phyloP scores from a whole-genome alignment of 208 protist genomes.

The Novymonas esmeraldas region DNA sequence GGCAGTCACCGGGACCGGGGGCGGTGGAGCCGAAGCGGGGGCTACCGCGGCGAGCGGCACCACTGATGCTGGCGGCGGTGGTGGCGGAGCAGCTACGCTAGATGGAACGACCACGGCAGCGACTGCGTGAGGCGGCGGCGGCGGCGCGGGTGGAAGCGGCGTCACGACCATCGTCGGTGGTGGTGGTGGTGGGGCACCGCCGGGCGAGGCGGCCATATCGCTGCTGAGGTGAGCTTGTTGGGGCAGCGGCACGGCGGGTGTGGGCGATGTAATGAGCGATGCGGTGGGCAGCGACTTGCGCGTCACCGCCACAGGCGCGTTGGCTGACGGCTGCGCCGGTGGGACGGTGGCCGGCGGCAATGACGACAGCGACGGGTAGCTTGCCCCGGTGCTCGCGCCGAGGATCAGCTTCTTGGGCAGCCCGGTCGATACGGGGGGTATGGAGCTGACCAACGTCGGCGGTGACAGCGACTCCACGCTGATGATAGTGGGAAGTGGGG shows the following conservation, averaged over 20 bases:
- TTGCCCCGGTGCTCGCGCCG: slow-evolving; percentile 11
- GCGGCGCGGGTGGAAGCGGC: neutral
- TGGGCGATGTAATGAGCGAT: neutral
- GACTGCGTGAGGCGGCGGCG: neutral
- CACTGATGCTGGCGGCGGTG: neutral
- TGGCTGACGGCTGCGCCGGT: neutral
- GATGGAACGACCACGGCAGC: neutral
- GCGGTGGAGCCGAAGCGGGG: neutral
- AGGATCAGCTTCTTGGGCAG: slow-evolving; percentile 1
- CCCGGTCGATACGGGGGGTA: neutral
- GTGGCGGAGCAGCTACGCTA: neutral
- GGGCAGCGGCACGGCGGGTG: neutral
- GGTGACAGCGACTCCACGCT: neutral
- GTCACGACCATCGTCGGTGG: too few species aligned
- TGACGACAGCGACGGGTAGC: slow-evolving; percentile 11
- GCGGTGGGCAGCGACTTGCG: slow-evolving; percentile 22
- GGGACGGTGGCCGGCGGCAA: slow-evolving; percentile 1
- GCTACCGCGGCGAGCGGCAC: neutral
- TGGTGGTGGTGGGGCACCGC: neutral
- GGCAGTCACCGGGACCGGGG: neutral
- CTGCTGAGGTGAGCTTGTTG: neutral
- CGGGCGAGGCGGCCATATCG: neutral
- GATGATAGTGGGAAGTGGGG: neutral
- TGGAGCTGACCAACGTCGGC: slow-evolving; percentile 7
- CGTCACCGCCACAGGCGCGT: slow-evolving; percentile 6